Evolutionary conservation across 2,329 filamentous ascomycete genomes (phyloP).

Genomic region (Alternaria arbusti): DNA sequence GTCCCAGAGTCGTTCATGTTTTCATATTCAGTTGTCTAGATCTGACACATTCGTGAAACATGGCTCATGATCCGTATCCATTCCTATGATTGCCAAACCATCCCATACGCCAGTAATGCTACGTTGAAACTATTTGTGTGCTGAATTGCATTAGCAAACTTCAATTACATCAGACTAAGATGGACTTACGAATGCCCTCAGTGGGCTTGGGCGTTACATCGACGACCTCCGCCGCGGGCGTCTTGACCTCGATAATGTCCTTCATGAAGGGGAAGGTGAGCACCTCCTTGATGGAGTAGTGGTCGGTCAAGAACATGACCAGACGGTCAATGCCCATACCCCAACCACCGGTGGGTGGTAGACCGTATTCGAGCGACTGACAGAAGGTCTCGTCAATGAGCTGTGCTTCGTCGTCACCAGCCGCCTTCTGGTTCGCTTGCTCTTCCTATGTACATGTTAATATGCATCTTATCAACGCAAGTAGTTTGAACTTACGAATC

Average conservation of each 20-base stretch:
- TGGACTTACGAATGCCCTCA: constrained; percentile 61
- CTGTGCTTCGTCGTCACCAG: constrained; percentile 97
- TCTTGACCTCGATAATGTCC: constrained; percentile 58
- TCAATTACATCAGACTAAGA: background rate
- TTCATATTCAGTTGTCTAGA: background rate
- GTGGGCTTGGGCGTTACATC: constrained; percentile 65
- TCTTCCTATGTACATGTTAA: constrained; percentile 61
- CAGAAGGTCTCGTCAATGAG: constrained; percentile 96
- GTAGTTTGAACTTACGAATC: constrained; percentile 61
- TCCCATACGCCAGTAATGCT: constrained; percentile 20
- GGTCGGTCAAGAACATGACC: constrained; percentile 94
- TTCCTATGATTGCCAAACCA: background rate
- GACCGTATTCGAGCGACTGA: constrained; percentile 83
- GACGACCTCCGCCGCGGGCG: constrained; percentile 67
- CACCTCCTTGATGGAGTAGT: constrained; percentile 96
- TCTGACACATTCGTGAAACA: constrained; percentile 11
- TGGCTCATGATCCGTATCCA: constrained; percentile 11
- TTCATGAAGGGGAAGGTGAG: constrained; percentile 98
- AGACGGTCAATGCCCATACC: constrained; percentile 94
- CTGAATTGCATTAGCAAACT: constrained; percentile 14
- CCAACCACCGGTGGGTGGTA: constrained; percentile 92
- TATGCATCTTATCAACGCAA: background rate
- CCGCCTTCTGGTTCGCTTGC: constrained; percentile 89
- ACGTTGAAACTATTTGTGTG: constrained; percentile 29
- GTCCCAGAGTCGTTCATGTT: background rate